Evolutionary conservation across 257 asterid species (phyloP).

Genomic region (Jacaranda copaia): DNA sequence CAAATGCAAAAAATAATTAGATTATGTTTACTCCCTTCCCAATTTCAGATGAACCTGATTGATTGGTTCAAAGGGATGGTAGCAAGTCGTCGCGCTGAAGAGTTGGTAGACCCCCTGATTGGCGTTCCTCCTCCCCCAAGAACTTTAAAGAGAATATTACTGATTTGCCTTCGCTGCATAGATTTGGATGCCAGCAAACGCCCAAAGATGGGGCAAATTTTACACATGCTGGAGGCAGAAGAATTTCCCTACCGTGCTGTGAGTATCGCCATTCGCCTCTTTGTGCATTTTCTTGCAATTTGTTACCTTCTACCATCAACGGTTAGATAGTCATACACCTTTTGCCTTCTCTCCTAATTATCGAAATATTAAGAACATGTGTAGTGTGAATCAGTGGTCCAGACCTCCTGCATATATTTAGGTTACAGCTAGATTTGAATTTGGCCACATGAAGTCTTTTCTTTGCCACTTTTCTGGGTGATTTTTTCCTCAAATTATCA

Average conservation of each 20-base stretch:
- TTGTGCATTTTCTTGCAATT: neutral
- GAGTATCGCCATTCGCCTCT: conserved; percentile 34
- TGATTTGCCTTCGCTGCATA: conserved; percentile 89
- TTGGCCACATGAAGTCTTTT: neutral
- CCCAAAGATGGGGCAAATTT: conserved; percentile 98
- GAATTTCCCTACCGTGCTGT: conserved; percentile 81
- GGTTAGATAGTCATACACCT: too few relatives aligned
- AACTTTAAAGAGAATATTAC: conserved; percentile 75
- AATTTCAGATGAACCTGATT: conserved; percentile 90
- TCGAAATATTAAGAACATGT: neutral
- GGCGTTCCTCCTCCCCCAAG: conserved; percentile 80
- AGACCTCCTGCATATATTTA: too few relatives aligned
- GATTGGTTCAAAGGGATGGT: conserved; percentile 99
- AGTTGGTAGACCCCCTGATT: conserved; percentile 77
- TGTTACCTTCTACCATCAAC: neutral
- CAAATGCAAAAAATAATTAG: neutral
- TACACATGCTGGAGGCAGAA: conserved; percentile 98
- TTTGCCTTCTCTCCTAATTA: neutral
- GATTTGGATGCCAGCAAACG: conserved; percentile 90
- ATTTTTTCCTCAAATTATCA: neutral
- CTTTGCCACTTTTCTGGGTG: neutral
- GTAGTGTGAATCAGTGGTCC: neutral
- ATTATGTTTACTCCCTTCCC: neutral
- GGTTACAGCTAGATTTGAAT: too few relatives aligned
- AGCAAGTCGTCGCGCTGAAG: conserved; percentile 81